phyloP scores from a whole-genome alignment of 2,329 filamentous ascomycete genomes.

The Capronia epimyces region DNA sequence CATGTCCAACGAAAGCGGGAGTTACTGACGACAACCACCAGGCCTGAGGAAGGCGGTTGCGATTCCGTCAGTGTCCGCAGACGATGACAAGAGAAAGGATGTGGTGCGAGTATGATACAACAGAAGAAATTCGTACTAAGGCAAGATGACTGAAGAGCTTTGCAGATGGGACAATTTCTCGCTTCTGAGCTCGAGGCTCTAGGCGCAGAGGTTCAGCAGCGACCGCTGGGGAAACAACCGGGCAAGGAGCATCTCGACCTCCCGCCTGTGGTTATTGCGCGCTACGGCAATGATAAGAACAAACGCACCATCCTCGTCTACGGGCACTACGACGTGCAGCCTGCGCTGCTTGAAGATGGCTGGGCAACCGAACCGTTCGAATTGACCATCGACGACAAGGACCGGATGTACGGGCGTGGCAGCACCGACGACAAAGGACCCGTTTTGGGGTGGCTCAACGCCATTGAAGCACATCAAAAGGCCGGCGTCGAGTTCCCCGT shows the following conservation, averaged over 20 bases:
- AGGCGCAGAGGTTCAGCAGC: constrained; percentile 80
- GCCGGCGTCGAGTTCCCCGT: constrained; percentile 91
- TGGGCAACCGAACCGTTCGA: constrained; percentile 95
- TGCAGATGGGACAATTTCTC: constrained; percentile 83
- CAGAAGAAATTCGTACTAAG: not conserved
- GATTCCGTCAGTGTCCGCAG: constrained; percentile 91
- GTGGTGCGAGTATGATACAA: constrained; percentile 63
- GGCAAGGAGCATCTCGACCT: constrained; percentile 85
- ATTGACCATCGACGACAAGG: constrained; percentile 79
- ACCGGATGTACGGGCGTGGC: constrained; percentile 91
- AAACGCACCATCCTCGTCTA: constrained; percentile 97
- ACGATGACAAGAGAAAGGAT: constrained; percentile 80
- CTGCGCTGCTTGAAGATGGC: constrained; percentile 84
- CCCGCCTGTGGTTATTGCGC: constrained; percentile 83
- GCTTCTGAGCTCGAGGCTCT: constrained; percentile 74
- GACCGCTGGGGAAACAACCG: constrained; percentile 84
- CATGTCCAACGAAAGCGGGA: not conserved
- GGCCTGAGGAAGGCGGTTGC: constrained; percentile 81
- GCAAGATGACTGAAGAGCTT: not conserved
- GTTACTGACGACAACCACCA: constrained; percentile 26
- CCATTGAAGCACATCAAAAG: constrained; percentile 95
- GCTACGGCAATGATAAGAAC: constrained; percentile 85
- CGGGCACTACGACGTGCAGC: constrained; percentile 98
- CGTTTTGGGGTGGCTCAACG: constrained; percentile 94
- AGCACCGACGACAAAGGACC: constrained; percentile 98